phyloP scores from a whole-genome alignment of 1,284 basidiomycete species.

The Apiotrichum montevideense region DNA sequence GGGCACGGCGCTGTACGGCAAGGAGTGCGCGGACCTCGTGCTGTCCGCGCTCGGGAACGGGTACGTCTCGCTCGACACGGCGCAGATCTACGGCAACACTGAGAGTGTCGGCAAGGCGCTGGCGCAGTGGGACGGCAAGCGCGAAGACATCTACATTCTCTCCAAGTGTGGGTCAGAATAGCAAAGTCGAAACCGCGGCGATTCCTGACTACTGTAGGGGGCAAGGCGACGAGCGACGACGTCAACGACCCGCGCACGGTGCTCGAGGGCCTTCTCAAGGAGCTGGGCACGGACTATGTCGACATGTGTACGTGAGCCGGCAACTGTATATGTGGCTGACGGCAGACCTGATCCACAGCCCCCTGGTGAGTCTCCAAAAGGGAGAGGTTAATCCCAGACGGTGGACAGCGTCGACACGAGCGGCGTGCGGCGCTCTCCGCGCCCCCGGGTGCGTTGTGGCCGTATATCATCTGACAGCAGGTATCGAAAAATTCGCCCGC shows the following conservation, averaged over 20 bases:
- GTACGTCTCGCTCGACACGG: slow-evolving; percentile 34
- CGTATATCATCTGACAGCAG: slow-evolving; percentile 3
- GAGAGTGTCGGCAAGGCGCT: slow-evolving; percentile 53
- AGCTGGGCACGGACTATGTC: slow-evolving; percentile 60
- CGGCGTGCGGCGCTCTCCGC: no score
- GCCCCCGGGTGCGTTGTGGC: background rate
- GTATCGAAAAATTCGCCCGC: slow-evolving; percentile 14
- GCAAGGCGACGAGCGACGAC: slow-evolving; percentile 9
- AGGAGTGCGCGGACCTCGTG: slow-evolving; percentile 26
- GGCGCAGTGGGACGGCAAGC: slow-evolving; percentile 49
- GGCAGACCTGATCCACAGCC: slow-evolving; percentile 64
- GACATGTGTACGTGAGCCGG: slow-evolving; percentile 43
- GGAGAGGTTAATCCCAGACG: no score
- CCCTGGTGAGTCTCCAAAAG: slow-evolving; percentile 35
- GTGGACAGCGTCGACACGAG: no score
- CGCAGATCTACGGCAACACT: slow-evolving; percentile 49
- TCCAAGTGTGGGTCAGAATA: slow-evolving; percentile 45
- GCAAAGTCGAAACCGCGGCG: background rate
- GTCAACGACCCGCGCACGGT: slow-evolving; percentile 31
- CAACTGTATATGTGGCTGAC: background rate
- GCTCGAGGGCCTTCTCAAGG: slow-evolving; percentile 35
- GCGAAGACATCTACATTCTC: slow-evolving; percentile 54
- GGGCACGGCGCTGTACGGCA: slow-evolving; percentile 35
- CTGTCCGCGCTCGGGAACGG: slow-evolving; percentile 31
- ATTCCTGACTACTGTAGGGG: slow-evolving; percentile 5